Evolutionary conservation across 345 rosid genomes (phyloP), one percentile per base, ranked within the genome.

Genomic region (Excoecaria agallocha): DNA sequence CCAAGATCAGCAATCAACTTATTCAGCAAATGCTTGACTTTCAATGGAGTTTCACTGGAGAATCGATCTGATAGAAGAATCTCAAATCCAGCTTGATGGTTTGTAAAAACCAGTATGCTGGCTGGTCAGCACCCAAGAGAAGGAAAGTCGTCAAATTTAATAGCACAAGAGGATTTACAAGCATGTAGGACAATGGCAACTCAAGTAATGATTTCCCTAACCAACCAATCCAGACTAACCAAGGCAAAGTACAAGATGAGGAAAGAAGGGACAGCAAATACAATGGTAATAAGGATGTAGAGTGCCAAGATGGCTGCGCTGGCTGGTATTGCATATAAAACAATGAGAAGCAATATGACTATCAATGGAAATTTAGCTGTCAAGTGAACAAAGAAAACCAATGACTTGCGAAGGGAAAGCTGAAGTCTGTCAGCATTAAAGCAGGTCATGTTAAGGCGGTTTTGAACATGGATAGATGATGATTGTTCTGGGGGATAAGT

Each of bases 321-420:
- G 71, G 95, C 88, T 12, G 98, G 98, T 78, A 94, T 88, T 38
- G 92, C 97, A 67, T 91, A 92, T 43, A 92, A 78, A 66, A 90
- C 78, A 25, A 94, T 90, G 69, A 94, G 83, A 76, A 94, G 91
- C 76, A 92, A 90, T 78, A 92, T 79, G 82, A 91, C 80, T n/a
- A 94, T 89, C 78, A 94, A 80, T 0, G 98, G 98, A 84, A 94
- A 87, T 85, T 94, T 94, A 24, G 97, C 90, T 8, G 97, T 86
- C 84, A 94, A 43, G 30, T 89, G 93, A 52, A 88, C 86, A 79
- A 94, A 89, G 87, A 94, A 86, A 43, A 81, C 82, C 76, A 92
- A 78, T 59, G 89, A 89, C 83, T 87, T 89, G 76, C 82, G 81
- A 17, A 94, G 78, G 61, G 92, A 87, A 55, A 85, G 73, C 56